phyloP scores from a whole-genome alignment of 1,284 basidiomycete species.

The Leccinum subatratum region DNA sequence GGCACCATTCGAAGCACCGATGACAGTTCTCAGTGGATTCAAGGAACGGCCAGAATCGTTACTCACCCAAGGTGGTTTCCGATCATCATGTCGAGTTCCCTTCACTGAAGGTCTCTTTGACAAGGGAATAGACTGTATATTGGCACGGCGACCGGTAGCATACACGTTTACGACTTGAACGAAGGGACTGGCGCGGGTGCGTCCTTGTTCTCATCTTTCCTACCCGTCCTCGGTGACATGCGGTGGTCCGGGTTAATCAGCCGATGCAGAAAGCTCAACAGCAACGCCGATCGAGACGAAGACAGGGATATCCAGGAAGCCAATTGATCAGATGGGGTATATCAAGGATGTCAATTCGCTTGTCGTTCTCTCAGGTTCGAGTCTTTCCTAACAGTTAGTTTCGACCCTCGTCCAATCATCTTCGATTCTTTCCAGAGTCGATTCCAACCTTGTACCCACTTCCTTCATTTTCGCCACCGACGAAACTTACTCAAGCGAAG shows the following conservation, averaged over 20 bases:
- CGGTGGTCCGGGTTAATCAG: slow-evolving; percentile 11
- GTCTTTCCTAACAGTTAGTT: slow-evolving; percentile 18
- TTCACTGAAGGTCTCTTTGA: slow-evolving; percentile 2
- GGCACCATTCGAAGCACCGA: slow-evolving; percentile 44
- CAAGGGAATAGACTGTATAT: slow-evolving; percentile 74
- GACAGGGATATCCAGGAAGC: slow-evolving; percentile 58
- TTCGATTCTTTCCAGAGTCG: slow-evolving; percentile 43
- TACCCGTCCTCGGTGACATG: slow-evolving; percentile 3
- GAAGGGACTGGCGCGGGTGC: slow-evolving; percentile 37
- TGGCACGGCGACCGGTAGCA: slow-evolving; percentile 66
- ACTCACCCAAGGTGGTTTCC: slow-evolving; percentile 32
- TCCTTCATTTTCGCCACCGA: slow-evolving; percentile 64
- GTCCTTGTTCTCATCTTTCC: slow-evolving; percentile 7
- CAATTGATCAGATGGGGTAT: slow-evolving; percentile 83
- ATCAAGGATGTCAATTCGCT: slow-evolving; percentile 81
- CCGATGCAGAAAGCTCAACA: slow-evolving; percentile 33
- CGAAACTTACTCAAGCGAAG: slow-evolving; percentile 68
- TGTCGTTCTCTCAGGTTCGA: slow-evolving; percentile 72
- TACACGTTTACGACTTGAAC: slow-evolving; percentile 62
- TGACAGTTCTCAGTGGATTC: slow-evolving; percentile 38
- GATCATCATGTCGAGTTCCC: slow-evolving; percentile 15
- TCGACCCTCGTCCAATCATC: not conserved
- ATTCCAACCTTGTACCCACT: slow-evolving; percentile 61
- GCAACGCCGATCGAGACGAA: slow-evolving; percentile 61
- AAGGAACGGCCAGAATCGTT: slow-evolving; percentile 48